Evolutionary conservation across 2,329 filamentous ascomycete genomes (phyloP).

Genomic region (Aspergillus ruber): DNA sequence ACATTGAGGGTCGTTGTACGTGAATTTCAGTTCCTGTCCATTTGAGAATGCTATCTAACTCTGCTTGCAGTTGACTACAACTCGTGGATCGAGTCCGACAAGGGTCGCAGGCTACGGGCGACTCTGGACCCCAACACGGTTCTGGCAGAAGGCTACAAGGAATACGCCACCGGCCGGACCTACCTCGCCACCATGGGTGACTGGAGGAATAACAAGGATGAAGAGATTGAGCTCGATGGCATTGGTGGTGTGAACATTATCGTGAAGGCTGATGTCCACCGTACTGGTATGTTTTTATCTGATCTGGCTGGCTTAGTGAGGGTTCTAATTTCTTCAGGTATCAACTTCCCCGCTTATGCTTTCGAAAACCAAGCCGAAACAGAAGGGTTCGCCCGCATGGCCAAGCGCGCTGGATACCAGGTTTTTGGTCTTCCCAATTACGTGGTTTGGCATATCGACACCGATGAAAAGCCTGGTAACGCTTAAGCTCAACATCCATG

Average conservation of each 20-base stretch:
- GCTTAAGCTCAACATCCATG: constrained; percentile 17
- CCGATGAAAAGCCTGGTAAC: constrained; percentile 87
- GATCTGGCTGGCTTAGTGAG: not conserved
- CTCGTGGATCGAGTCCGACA: constrained; percentile 92
- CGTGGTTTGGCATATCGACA: constrained; percentile 97
- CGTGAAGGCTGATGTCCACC: constrained; percentile 95
- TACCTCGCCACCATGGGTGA: constrained; percentile 91
- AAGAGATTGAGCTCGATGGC: constrained; percentile 86
- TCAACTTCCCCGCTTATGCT: constrained; percentile 94
- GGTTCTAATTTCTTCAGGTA: constrained; percentile 51
- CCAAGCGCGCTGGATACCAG: constrained; percentile 86
- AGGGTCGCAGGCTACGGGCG: constrained; percentile 67
- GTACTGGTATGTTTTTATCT: constrained; percentile 60
- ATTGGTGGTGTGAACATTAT: constrained; percentile 96
- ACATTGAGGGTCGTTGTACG: constrained; percentile 93
- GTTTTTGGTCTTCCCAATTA: constrained; percentile 94
- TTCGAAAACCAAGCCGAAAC: constrained; percentile 99
- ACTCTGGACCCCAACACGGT: constrained; percentile 72
- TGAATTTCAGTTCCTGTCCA: constrained; percentile 13
- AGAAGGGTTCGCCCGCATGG: constrained; percentile 98
- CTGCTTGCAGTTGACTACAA: constrained; percentile 79
- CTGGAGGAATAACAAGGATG: constrained; percentile 84
- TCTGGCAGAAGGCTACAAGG: constrained; percentile 89
- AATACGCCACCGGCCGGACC: constrained; percentile 82
- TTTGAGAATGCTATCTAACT: constrained; percentile 11